Evolutionary conservation across 2,329 filamentous ascomycete genomes (phyloP).

Genomic region (Penicillium concentricum): DNA sequence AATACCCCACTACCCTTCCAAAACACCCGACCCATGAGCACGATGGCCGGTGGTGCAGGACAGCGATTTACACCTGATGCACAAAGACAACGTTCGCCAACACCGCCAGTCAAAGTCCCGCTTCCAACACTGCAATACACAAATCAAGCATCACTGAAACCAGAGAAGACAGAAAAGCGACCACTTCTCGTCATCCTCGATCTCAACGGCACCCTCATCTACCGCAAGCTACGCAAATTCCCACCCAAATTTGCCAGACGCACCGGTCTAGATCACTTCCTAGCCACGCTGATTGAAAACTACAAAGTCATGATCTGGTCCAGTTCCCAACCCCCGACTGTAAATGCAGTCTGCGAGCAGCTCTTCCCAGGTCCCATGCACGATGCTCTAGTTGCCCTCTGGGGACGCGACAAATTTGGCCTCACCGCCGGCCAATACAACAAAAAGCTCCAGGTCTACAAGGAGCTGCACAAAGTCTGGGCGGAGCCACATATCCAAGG

Average conservation of each 20-base stretch:
- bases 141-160: conserved; percentile 48
- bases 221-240: conserved; percentile 58
- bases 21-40: conserved; percentile 16
- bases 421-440: conserved; percentile 65
- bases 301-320: conserved; percentile 90
- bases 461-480: conserved; percentile 77
- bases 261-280: conserved; percentile 66
- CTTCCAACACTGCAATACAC: conserved; percentile 62
- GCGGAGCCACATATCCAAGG: conserved; percentile 43
- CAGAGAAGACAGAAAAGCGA: conserved; percentile 49
- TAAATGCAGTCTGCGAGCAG: conserved; percentile 55
- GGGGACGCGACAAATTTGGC: conserved; percentile 75
- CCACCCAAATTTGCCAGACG: conserved; percentile 62
- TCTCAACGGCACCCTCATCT: conserved; percentile 86
- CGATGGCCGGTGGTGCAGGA: conserved; percentile 5
- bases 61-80: background rate
- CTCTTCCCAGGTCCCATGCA: conserved; percentile 60
- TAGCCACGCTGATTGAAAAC: conserved; percentile 69
- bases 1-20: conserved; percentile 11
- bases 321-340: conserved; percentile 73
- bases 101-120: conserved; percentile 43
- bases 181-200: conserved; percentile 82
- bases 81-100: conserved; percentile 10
- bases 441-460: conserved; percentile 80
- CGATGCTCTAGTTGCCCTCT: conserved; percentile 63